These are phyloP conservation scores for Antitrichia curtipendula DNA, from an alignment of 225 moss, liverwort and hornwort genomes.

Conservation along the genomic window DNA sequence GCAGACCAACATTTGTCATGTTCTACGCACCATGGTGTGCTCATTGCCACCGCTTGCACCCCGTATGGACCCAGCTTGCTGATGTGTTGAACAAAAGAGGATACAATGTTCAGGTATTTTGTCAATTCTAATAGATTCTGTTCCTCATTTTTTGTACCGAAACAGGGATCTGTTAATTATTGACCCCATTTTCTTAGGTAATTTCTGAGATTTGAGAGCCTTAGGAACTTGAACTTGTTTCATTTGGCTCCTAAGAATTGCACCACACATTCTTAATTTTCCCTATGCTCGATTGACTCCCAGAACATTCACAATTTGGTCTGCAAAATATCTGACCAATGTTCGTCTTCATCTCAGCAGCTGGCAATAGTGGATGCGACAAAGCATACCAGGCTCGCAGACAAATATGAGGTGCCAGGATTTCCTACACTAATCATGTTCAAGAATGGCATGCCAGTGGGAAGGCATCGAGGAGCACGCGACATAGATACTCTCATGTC, in stretches of 20 bases:
- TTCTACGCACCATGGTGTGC: conserved; percentile 84
- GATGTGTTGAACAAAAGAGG: conserved; percentile 30
- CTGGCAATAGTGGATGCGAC: conserved; percentile 62
- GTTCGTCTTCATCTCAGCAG: conserved; percentile 14
- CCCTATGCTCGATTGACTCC: neutral
- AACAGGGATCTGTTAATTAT: neutral
- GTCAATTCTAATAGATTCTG: neutral
- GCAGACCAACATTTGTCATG: conserved; percentile 84
- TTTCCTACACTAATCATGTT: conserved; percentile 82
- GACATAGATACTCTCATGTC: conserved; percentile 42
- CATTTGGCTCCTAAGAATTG: neutral
- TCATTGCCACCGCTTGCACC: conserved; percentile 66
- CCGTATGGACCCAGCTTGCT: conserved; percentile 59
- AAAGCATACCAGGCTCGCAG: conserved; percentile 39
- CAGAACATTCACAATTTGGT: neutral
- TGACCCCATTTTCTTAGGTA: neutral
- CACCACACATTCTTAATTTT: neutral
- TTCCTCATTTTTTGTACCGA: neutral
- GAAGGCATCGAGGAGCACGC: conserved; percentile 51
- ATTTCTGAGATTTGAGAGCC: neutral
- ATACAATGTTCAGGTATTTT: conserved; percentile 55
- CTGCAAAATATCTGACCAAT: neutral
- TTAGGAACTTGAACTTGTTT: neutral
- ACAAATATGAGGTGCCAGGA: conserved; percentile 56
- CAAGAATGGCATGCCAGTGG: conserved; percentile 34